Evolutionary conservation across 495 filamentous ascomycete species (phyloP).

Genomic region (Bathelium albidoporum): DNA sequence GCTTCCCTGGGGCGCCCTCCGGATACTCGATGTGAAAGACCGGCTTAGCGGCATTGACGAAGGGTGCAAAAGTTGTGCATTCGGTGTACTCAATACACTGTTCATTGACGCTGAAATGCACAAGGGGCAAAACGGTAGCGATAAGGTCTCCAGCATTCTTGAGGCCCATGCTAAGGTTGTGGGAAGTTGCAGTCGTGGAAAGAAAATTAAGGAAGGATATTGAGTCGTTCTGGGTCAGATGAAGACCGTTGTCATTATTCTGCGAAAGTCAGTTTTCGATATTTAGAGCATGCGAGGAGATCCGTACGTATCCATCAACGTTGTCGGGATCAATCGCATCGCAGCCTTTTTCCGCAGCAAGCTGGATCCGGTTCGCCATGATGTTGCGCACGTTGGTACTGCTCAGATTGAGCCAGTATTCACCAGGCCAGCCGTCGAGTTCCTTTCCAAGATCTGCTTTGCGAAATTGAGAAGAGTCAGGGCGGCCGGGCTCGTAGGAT

Average conservation of each 20-base stretch:
- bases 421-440: slow-evolving; percentile 53
- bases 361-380: slow-evolving; percentile 47
- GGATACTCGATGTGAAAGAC: slow-evolving; percentile 68
- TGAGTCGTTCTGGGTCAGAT: slow-evolving; percentile 43
- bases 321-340: slow-evolving; percentile 67
- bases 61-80: slow-evolving; percentile 46
- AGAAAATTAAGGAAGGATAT: slow-evolving; percentile 52
- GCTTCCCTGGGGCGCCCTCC: slow-evolving; percentile 26
- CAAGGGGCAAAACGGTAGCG: slow-evolving; percentile 40
- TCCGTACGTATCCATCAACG: slow-evolving; percentile 49
- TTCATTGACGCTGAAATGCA: slow-evolving; percentile 65
- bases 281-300: not conserved
- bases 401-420: slow-evolving; percentile 55
- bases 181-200: slow-evolving; percentile 38
- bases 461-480: slow-evolving; percentile 45
- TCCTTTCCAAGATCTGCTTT: slow-evolving; percentile 40
- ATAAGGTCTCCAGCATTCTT: slow-evolving; percentile 59
- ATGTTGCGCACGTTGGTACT: slow-evolving; percentile 48
- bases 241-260: slow-evolving; percentile 46
- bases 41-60: slow-evolving; percentile 50
- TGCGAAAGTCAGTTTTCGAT: slow-evolving; percentile 11
- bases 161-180: slow-evolving; percentile 46
- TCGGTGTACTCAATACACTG: slow-evolving; percentile 54
- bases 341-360: slow-evolving; percentile 51
- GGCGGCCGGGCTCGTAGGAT: slow-evolving; percentile 49